Percentiles rank a stretch among this genome's conserved stretches.
Evolutionary conservation across 768 basidiomycete genomes (phyloP).

Genomic region (Amanita muscaria): DNA sequence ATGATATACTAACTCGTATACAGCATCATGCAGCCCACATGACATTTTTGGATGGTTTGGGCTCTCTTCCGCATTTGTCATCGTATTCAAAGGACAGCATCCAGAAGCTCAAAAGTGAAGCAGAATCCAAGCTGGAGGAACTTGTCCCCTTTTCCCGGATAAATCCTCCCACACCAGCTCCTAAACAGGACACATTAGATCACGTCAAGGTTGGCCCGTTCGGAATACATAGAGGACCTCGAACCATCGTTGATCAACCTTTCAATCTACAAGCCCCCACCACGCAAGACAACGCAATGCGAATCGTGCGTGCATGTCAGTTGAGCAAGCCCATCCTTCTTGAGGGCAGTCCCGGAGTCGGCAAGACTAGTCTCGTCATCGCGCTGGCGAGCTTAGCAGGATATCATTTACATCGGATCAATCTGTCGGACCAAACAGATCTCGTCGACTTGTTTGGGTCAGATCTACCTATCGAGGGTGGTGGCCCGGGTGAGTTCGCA

Average conservation of each 20-base stretch:
- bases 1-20: not conserved
- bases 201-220: slow-evolving; percentile 67
- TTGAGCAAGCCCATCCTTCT: slow-evolving; percentile 85
- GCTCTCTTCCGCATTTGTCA: slow-evolving; percentile 64
- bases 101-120: slow-evolving; percentile 51
- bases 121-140: slow-evolving; percentile 41
- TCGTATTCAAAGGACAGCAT: slow-evolving; percentile 54
- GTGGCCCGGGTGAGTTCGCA: slow-evolving; percentile 83
- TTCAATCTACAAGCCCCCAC: slow-evolving; percentile 91
- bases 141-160: slow-evolving; percentile 40
- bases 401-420: slow-evolving; percentile 82
- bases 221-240: slow-evolving; percentile 52
- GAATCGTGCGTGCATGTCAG: slow-evolving; percentile 85
- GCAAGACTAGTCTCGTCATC: slow-evolving; percentile 88
- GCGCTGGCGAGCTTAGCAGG: slow-evolving; percentile 80
- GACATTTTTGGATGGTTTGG: slow-evolving; percentile 86
- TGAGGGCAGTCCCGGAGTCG: slow-evolving; percentile 97
- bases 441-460: slow-evolving; percentile 93
- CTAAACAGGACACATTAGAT: slow-evolving; percentile 24
- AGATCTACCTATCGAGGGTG: slow-evolving; percentile 91
- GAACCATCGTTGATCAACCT: slow-evolving; percentile 21
- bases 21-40: slow-evolving; percentile 92
- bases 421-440: slow-evolving; percentile 97
- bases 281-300: slow-evolving; percentile 77
- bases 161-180: slow-evolving; percentile 18